Base-by-base conservation (phyloP, 306 rosid species). In the Quercus suber region DNA sequence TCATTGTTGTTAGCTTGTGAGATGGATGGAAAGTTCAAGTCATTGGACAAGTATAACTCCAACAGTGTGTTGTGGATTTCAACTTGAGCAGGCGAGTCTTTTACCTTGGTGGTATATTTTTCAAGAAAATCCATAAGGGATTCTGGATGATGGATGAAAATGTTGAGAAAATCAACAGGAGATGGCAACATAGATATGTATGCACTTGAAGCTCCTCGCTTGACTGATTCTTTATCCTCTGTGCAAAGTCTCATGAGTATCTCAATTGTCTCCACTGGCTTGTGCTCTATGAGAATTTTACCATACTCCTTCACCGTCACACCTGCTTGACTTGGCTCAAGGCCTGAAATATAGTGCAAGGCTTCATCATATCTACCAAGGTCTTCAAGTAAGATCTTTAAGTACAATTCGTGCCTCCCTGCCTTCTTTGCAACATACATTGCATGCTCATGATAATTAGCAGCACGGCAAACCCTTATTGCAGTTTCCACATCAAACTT, bases 341-440 rank as follows among this genome's bases (percentile, higher is more conserved):
- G 98, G 85, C 98, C 87, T 65, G 98, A 89, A 80, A 95, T 90
- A 81, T 95, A 95, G 65, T 59, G 89, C 91, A 95, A 86, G 49
- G 99, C 98, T 83, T 95, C 99, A 41, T 95, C 99, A 87, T 91
- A 95, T 52, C 92, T 86, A 73, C 97, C 98, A 88, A 95, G 99
- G 79, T 95, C 99, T 89, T 95, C 99, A 88, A 95, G 99, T 82
- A 95, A 88, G 79, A 95, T 95, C 88, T 95, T 95, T 84, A 95
- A 87, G 86, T 95, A 93, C 97, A 92, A 89, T 81, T 95, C 98
- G 69, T 95, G 99, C 87, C 90, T 89, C 83, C 97, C 92, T 21
- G 95, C 94, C 84, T 89, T 95, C 90, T 89, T 95, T 82, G 99
- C 97, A 59, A 95, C 99, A 91, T 91, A 93, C 99, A 95, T 95